phyloP scores from a whole-genome alignment of 1,284 basidiomycete species.

The Rhodotorula glutinis region DNA sequence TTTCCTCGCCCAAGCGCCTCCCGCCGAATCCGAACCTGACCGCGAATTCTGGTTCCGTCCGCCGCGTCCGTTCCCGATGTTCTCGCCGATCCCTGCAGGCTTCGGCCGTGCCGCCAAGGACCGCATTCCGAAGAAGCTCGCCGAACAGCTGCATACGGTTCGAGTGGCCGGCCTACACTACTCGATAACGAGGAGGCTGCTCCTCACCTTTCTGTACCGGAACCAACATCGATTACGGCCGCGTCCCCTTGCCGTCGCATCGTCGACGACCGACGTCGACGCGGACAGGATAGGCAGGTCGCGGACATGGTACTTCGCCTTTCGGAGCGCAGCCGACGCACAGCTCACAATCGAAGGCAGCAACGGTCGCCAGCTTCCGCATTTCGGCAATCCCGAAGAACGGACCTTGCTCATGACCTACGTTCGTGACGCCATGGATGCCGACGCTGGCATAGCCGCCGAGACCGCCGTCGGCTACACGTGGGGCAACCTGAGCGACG shows the following conservation, averaged over 20 bases:
- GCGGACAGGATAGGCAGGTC: too few relatives aligned
- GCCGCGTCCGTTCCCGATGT: neutral
- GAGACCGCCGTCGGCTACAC: constrained; percentile 5
- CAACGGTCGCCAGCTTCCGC: neutral
- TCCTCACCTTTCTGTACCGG: constrained; percentile 1
- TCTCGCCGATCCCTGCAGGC: neutral
- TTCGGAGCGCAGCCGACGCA: neutral
- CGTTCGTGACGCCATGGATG: neutral
- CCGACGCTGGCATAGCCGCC: neutral
- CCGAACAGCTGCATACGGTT: constrained; percentile 1
- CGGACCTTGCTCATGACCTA: neutral
- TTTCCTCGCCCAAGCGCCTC: neutral
- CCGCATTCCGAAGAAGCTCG: neutral
- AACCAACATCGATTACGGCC: neutral
- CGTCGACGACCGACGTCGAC: neutral
- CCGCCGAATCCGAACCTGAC: neutral
- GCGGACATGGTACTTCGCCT: neutral
- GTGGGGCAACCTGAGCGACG: constrained; percentile 8
- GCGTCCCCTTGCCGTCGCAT: constrained; percentile 1
- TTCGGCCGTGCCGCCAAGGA: neutral
- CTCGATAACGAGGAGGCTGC: neutral
- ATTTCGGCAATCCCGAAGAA: neutral
- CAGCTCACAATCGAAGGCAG: neutral
- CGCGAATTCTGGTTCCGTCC: neutral
- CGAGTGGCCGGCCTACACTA: neutral